A percentile compares a stretch with the other conserved stretches of the same genome.
phyloP scores from a whole-genome alignment of 2,329 filamentous ascomycete species.

The Colletotrichum paranaense region DNA sequence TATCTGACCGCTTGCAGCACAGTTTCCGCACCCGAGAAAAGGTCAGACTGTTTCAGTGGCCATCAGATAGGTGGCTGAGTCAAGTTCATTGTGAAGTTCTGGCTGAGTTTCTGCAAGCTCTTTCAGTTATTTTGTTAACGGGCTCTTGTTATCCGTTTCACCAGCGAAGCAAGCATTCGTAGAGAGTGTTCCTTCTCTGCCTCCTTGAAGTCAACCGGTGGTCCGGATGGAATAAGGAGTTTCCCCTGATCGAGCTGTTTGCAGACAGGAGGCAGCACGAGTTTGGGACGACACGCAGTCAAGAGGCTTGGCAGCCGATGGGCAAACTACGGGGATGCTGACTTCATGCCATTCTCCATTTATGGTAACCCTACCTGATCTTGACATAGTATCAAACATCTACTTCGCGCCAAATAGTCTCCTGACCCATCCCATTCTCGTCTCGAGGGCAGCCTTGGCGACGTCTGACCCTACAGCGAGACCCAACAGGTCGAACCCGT shows the following conservation, averaged over 20 bases:
- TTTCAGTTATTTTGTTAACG: background rate
- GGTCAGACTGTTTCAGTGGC: slow-evolving; percentile 10
- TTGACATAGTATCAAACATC: background rate
- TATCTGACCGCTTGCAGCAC: slow-evolving; percentile 5
- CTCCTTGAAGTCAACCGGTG: slow-evolving; percentile 2
- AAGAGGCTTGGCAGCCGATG: background rate
- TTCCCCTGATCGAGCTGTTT: background rate
- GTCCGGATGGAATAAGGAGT: slow-evolving; percentile 16
- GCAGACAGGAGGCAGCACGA: background rate
- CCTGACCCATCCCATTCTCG: slow-evolving; percentile 27
- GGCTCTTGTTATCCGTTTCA: background rate
- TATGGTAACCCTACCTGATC: background rate
- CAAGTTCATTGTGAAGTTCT: background rate
- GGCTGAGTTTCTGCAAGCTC: background rate
- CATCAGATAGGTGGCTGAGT: slow-evolving; percentile 26
- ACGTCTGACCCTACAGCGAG: slow-evolving; percentile 16
- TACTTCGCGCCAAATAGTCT: background rate
- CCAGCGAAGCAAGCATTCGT: background rate
- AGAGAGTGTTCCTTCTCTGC: background rate
- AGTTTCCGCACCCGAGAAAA: no score
- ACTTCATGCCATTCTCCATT: background rate
- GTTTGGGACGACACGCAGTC: slow-evolving; percentile 2
- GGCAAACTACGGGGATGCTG: background rate
- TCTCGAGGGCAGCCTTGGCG: slow-evolving; percentile 24
- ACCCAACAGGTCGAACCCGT: slow-evolving; percentile 49